Base-by-base conservation (phyloP, 768 basidiomycete genomes). In the Chalciporus sphaerocephalus region DNA sequence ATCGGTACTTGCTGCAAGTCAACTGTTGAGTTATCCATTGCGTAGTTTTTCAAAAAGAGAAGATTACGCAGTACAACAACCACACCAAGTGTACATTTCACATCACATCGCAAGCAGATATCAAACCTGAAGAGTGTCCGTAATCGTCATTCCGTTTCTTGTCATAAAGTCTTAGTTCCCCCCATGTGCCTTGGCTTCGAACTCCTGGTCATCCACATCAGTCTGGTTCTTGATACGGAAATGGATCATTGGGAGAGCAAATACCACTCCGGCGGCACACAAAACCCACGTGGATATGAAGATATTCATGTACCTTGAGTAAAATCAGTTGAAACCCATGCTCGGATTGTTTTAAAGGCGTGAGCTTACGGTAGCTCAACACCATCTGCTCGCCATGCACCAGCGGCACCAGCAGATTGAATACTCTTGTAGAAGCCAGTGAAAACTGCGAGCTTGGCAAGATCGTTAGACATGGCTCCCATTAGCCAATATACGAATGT, bases 401-500 rank as follows among this genome's bases (percentile, higher is more conserved):
- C 85, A 2, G 84, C 87, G 17, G 79, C 86, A 48, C 83, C 87
- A 7, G 85, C 85, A 11, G 83, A 86, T 59, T 89, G 87, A 34
- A 88, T 68, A 2, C 81, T 82, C 59, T 90, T 87, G 52, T 87
- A 91, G 57, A 92, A 87, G 33, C 89, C 90, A 13, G 82, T 71
- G 56, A 92, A 84, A 59, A 88, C 76, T 0, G 88, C 88, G 17
- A 92, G 78, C 60, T 87, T 88, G 2, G 74, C 78, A 7, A 85
- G 80, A 61, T 90, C 81, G 53, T 91, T 90, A 17, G 85, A 87
- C 83, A 92, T 87, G 11, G 85, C 83, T 32, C 88, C 88, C 78
- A 88, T 83, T 54, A 87, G 70, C 85, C 86, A 88, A 61, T 89
- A 88, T 5, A 82, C 80, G 0, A 80, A 80, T 1, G 85, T 89